These are phyloP conservation scores for Volvox carteri DNA, from an alignment of 163 green algal genomes.

Conservation along the genomic window DNA sequence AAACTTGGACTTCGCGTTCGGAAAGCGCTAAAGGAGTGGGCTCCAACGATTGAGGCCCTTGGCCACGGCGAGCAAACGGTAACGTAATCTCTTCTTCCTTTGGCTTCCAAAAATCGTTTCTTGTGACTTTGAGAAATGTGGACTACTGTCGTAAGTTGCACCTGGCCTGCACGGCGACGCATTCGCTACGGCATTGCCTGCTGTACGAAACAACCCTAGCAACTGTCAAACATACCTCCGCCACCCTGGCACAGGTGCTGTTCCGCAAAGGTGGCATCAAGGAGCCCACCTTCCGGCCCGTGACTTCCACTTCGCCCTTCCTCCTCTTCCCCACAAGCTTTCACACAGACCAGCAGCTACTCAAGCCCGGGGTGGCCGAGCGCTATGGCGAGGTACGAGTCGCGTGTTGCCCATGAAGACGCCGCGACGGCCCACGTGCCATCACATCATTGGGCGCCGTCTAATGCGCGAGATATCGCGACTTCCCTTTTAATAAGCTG, in stretches of 20 bases:
- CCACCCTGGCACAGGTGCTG: slow-evolving; percentile 58
- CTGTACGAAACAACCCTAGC: too few relatives aligned
- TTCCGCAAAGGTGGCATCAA: slow-evolving; percentile 74
- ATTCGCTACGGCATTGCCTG: too few relatives aligned
- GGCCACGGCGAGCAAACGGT: slow-evolving; percentile 60
- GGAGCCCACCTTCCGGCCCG: slow-evolving; percentile 66
- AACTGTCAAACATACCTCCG: not conserved
- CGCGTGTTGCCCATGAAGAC: too few relatives aligned
- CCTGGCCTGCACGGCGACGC: too few relatives aligned
- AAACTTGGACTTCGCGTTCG: not conserved
- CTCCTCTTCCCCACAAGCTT: slow-evolving; percentile 74
- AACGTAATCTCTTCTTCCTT: too few relatives aligned
- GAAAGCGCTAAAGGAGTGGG: slow-evolving; percentile 69
- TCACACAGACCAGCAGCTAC: slow-evolving; percentile 65
- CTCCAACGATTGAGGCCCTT: slow-evolving; percentile 53
- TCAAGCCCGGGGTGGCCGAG: slow-evolving; percentile 66
- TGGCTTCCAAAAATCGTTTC: too few relatives aligned
- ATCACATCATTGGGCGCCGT: too few relatives aligned
- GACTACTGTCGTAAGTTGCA: too few relatives aligned
- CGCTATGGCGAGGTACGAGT: slow-evolving; percentile 58
- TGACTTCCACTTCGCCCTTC: slow-evolving; percentile 56
- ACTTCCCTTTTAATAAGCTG: too few relatives aligned
- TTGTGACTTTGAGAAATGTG: too few relatives aligned
- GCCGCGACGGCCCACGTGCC: too few relatives aligned
- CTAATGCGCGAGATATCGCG: too few relatives aligned